These are phyloP conservation scores for Gardenia jasminoides DNA, from an alignment of 257 asterid species.

Conservation along the genomic window DNA sequence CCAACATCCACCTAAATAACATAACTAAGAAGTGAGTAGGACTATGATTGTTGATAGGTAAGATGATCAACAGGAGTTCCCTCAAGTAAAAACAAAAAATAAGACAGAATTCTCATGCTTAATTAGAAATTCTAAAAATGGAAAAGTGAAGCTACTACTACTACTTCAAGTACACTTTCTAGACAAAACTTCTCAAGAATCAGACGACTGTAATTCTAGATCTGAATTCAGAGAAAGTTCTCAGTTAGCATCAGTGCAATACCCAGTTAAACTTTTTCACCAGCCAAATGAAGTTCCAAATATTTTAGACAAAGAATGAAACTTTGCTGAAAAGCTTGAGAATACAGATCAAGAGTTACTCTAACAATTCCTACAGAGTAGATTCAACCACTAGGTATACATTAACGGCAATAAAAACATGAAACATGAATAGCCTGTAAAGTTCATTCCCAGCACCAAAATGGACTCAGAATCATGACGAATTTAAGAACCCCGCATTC, in stretches of 20 bases:
- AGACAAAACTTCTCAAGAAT: neutral
- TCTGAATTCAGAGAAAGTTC: neutral
- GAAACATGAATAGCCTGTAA: neutral
- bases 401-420: neutral
- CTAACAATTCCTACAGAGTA: no score
- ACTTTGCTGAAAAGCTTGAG: neutral
- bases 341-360: neutral
- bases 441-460: neutral
- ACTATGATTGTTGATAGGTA: neutral
- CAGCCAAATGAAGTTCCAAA: neutral
- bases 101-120: neutral
- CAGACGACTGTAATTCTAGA: neutral
- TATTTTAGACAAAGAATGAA: neutral
- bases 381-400: neutral
- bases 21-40: neutral
- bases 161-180: neutral
- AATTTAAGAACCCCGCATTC: no score
- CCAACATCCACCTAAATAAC: conserved; percentile 86
- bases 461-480: neutral
- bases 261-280: neutral
- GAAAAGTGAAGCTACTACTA: neutral
- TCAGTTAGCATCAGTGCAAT: neutral
- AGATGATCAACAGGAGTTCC: neutral
- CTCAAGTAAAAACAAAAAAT: neutral
- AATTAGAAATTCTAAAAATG: neutral